These are phyloP conservation scores for Nemophila menziesii DNA, from an alignment of 257 asterid genomes.

Conservation along the genomic window DNA sequence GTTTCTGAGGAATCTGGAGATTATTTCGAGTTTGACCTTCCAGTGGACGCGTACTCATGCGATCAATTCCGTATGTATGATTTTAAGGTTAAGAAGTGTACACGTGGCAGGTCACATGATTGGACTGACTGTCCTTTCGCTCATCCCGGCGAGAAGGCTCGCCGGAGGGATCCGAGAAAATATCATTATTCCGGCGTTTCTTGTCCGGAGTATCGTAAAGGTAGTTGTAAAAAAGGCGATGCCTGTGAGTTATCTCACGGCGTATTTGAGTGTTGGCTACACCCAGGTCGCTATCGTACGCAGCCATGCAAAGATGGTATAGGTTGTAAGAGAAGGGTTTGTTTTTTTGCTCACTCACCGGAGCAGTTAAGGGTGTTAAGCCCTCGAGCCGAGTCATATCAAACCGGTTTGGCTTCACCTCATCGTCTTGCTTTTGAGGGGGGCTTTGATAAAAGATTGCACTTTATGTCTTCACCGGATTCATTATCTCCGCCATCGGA, in stretches of 20 bases:
- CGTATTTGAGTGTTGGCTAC: slow-evolving; percentile 86
- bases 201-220: slow-evolving; percentile 68
- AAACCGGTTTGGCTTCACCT: slow-evolving; percentile 16
- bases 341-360: slow-evolving; percentile 81
- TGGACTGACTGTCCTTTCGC: slow-evolving; percentile 94
- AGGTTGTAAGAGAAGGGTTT: slow-evolving; percentile 53
- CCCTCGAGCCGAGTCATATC: slow-evolving; percentile 40
- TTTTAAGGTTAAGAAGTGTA: slow-evolving; percentile 64
- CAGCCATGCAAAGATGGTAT: slow-evolving; percentile 82
- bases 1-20: slow-evolving; percentile 25
- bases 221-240: slow-evolving; percentile 52
- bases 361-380: slow-evolving; percentile 58
- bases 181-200: slow-evolving; percentile 62
- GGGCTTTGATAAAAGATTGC: slow-evolving; percentile 9
- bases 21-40: slow-evolving; percentile 23
- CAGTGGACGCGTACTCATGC: slow-evolving; percentile 65
- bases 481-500: slow-evolving; percentile 32
- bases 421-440: slow-evolving; percentile 23
- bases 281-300: slow-evolving; percentile 80
- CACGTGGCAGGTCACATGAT: slow-evolving; percentile 70
- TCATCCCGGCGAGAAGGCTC: slow-evolving; percentile 85
- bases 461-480: slow-evolving; percentile 34
- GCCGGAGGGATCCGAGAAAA: slow-evolving; percentile 85
- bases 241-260: slow-evolving; percentile 74
- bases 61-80: slow-evolving; percentile 81